These are phyloP conservation scores for Diaporthe ampelina DNA, from an alignment of 2,329 filamentous ascomycete species.

Conservation along the genomic window DNA sequence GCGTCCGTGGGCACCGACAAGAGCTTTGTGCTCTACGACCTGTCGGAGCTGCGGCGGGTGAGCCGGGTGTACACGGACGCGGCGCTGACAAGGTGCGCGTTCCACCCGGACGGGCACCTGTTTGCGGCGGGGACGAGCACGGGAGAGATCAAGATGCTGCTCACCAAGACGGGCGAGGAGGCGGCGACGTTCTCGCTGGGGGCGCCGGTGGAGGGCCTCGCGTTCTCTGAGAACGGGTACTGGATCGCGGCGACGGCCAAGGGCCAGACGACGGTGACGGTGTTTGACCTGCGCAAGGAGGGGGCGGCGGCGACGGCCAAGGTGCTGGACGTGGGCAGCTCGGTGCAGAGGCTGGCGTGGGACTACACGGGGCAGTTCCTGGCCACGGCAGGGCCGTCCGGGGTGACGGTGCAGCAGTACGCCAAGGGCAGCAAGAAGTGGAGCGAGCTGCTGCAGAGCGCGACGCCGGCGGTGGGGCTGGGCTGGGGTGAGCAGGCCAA, in stretches of 20 bases:
- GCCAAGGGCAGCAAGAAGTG: slow-evolving; percentile 88
- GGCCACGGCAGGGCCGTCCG: slow-evolving; percentile 83
- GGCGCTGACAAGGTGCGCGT: slow-evolving; percentile 83
- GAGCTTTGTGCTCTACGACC: slow-evolving; percentile 91
- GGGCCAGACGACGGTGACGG: slow-evolving; percentile 81
- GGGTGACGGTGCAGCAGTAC: slow-evolving; percentile 91
- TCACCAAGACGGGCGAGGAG: slow-evolving; percentile 83
- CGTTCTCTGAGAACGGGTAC: slow-evolving; percentile 96
- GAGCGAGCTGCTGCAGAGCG: slow-evolving; percentile 86
- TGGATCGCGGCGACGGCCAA: slow-evolving; percentile 91
- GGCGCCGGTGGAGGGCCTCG: slow-evolving; percentile 79
- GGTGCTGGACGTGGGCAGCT: slow-evolving; percentile 85
- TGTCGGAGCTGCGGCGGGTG: slow-evolving; percentile 75
- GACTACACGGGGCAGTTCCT: slow-evolving; percentile 97
- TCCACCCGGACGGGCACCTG: slow-evolving; percentile 97
- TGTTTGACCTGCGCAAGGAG: slow-evolving; percentile 95
- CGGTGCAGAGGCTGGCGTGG: slow-evolving; percentile 85
- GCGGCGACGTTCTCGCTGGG: slow-evolving; percentile 81
- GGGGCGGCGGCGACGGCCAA: slow-evolving; percentile 85
- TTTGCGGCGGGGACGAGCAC: slow-evolving; percentile 86
- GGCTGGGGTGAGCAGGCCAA: slow-evolving; percentile 84
- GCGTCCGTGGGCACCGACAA: slow-evolving; percentile 93
- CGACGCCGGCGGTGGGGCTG: slow-evolving; percentile 79
- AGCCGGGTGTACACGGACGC: slow-evolving; percentile 82
- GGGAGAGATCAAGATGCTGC: slow-evolving; percentile 89